phyloP scores from a whole-genome alignment of 129 eudicot genomes.

The Helichrysum umbraculigerum region DNA sequence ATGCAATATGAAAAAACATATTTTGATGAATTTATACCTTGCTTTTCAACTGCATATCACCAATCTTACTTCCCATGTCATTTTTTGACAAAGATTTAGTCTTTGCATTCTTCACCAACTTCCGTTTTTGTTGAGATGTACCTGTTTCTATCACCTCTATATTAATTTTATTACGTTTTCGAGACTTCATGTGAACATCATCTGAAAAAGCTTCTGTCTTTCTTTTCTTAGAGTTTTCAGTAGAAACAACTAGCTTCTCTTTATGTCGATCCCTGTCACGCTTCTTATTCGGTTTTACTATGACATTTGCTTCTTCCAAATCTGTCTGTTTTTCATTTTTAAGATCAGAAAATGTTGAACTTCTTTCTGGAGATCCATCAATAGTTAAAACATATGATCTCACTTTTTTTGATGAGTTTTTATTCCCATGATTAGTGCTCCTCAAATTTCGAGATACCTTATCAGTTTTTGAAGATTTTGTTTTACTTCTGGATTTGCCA shows the following conservation, averaged over 20 bases:
- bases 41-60: conserved; percentile 37
- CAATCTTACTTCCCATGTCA: conserved; percentile 28
- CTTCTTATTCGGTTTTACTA: conserved; percentile 36
- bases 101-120: conserved; percentile 37
- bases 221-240: conserved; percentile 45
- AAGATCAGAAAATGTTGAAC: conserved; percentile 33
- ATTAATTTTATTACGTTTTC: conserved; percentile 33
- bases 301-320: conserved; percentile 31
- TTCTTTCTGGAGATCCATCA: conserved; percentile 44
- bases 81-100: conserved; percentile 41
- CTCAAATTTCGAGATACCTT: conserved; percentile 38
- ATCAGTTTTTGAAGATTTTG: conserved; percentile 38
- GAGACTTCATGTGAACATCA: conserved; percentile 45
- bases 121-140: conserved; percentile 43
- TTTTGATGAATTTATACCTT: conserved; percentile 40
- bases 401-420: conserved; percentile 46
- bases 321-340: conserved; percentile 32
- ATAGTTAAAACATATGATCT: conserved; percentile 33
- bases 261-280: conserved; percentile 35
- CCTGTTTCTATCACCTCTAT: conserved; percentile 32
- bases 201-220: conserved; percentile 37
- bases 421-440: conserved; percentile 46
- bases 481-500: conserved; percentile 44
- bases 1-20: background rate
- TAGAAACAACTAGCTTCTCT: conserved; percentile 27